Conservation (phyloP, 2,329 filamentous ascomycete genomes). For the Thielaviopsis populi region DNA sequence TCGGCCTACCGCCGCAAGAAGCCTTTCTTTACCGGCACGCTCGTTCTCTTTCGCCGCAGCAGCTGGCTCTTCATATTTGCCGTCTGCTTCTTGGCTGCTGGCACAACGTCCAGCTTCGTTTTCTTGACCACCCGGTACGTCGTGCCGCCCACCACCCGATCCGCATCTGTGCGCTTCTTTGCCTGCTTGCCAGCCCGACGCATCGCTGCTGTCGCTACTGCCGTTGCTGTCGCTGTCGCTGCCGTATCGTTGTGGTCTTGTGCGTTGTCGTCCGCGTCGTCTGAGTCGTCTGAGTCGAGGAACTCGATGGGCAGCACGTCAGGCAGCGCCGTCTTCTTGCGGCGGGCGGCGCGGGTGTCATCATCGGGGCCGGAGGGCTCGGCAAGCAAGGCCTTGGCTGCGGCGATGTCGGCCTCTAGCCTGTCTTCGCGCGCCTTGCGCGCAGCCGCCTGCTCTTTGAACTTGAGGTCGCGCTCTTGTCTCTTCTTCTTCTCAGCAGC, state of each 20-base stretch:
- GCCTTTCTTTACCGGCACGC: constrained; percentile 30
- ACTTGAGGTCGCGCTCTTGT: constrained; percentile 37
- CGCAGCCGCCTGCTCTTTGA: constrained; percentile 40
- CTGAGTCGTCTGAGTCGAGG: constrained; percentile 35
- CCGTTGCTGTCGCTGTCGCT: constrained; percentile 23
- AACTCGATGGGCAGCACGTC: constrained; percentile 38
- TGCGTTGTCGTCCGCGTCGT: constrained; percentile 18
- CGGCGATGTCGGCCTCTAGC: constrained; percentile 15
- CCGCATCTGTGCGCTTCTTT: constrained; percentile 26
- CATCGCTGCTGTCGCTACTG: constrained; percentile 23
- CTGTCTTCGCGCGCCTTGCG: constrained; percentile 27
- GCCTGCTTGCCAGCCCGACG: neutral
- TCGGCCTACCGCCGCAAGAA: constrained; percentile 23
- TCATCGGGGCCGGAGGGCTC: constrained; percentile 4
- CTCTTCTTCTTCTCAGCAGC: constrained; percentile 39
- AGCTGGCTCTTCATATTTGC: constrained; percentile 31
- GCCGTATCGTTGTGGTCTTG: neutral
- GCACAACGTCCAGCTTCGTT: constrained; percentile 34
- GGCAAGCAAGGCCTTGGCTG: constrained; percentile 18
- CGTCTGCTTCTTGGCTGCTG: constrained; percentile 31
- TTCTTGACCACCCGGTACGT: constrained; percentile 36
- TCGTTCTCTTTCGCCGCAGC: constrained; percentile 30
- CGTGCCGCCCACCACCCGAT: constrained; percentile 37
- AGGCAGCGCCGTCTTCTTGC: constrained; percentile 23
- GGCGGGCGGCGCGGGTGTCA: neutral